Conservation (phyloP, 2,329 filamentous ascomycete species). For the Colletotrichum tropicicola region DNA sequence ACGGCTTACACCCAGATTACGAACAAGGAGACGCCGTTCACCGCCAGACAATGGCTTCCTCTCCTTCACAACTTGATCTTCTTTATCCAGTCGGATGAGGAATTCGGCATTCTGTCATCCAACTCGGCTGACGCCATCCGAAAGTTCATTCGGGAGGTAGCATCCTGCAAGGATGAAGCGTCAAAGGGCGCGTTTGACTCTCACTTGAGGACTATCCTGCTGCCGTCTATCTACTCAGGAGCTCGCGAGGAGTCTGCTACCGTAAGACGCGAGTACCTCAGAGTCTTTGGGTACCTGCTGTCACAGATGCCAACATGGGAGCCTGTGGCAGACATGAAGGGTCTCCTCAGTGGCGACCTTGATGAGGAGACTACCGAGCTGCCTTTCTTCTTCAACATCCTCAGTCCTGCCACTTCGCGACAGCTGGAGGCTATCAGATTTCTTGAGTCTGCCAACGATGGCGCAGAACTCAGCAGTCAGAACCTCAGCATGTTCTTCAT, state of each 20-base stretch:
- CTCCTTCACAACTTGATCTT: slow-evolving; percentile 90
- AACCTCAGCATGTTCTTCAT: slow-evolving; percentile 90
- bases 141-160: slow-evolving; percentile 75
- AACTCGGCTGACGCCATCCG: slow-evolving; percentile 86
- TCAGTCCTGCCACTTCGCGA: slow-evolving; percentile 88
- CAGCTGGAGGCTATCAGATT: slow-evolving; percentile 85
- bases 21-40: slow-evolving; percentile 66
- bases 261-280: slow-evolving; percentile 83
- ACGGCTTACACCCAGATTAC: slow-evolving; percentile 80
- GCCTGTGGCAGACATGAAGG: slow-evolving; percentile 77
- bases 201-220: slow-evolving; percentile 70
- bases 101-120: slow-evolving; percentile 81
- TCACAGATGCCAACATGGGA: slow-evolving; percentile 74
- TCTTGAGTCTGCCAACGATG: slow-evolving; percentile 73
- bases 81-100: slow-evolving; percentile 85
- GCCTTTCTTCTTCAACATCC: slow-evolving; percentile 91
- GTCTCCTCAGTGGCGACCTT: slow-evolving; percentile 64
- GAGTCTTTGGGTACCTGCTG: slow-evolving; percentile 82
- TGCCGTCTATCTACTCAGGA: slow-evolving; percentile 81
- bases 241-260: slow-evolving; percentile 83
- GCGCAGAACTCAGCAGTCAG: slow-evolving; percentile 73
- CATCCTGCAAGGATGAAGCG: slow-evolving; percentile 49
- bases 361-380: slow-evolving; percentile 72
- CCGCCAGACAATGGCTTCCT: slow-evolving; percentile 83
- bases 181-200: slow-evolving; percentile 59